A percentile compares a stretch with the other conserved stretches of the same genome.
These are phyloP conservation scores for Apiospora saccharicola DNA, from an alignment of 2,329 filamentous ascomycete genomes.

Conservation along the genomic window DNA sequence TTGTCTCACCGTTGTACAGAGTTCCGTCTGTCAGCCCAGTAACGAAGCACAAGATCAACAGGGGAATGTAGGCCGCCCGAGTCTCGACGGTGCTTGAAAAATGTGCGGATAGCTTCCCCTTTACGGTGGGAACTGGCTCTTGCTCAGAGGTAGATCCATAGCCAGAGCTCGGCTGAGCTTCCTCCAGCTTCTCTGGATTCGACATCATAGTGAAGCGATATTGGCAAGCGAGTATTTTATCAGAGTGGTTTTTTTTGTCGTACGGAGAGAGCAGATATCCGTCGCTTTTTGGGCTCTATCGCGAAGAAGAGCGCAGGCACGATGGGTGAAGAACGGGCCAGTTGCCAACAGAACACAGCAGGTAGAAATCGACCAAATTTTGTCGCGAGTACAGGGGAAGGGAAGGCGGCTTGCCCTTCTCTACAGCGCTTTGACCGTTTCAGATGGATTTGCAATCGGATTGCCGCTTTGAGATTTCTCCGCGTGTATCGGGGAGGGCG, in stretches of 20 bases:
- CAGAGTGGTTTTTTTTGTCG: not conserved
- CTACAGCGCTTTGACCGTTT: not conserved
- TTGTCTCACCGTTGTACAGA: conserved; percentile 32
- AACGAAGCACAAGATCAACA: conserved; percentile 31
- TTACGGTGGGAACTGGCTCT: not conserved
- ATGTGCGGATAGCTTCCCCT: conserved; percentile 21
- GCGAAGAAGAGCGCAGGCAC: not conserved
- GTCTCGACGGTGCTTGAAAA: conserved; percentile 26
- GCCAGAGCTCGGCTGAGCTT: not conserved
- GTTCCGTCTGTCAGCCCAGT: conserved; percentile 34
- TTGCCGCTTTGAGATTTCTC: conserved; percentile 1
- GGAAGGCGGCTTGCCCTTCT: not conserved
- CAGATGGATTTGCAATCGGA: not conserved
- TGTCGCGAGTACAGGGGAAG: not conserved
- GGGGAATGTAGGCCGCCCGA: conserved; percentile 28
- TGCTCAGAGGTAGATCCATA: not conserved
- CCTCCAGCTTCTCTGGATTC: not conserved
- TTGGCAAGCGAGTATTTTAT: not conserved
- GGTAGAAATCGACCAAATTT: not conserved
- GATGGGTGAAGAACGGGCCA: not conserved
- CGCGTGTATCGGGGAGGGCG: not conserved
- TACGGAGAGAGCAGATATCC: not conserved
- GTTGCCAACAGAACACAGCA: not conserved
- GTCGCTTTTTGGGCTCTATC: not conserved
- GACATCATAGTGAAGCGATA: not conserved